A percentile compares a stretch with the other conserved stretches of the same genome.
phyloP scores from a whole-genome alignment of 257 asterid genomes.

The Sherardia arvensis region DNA sequence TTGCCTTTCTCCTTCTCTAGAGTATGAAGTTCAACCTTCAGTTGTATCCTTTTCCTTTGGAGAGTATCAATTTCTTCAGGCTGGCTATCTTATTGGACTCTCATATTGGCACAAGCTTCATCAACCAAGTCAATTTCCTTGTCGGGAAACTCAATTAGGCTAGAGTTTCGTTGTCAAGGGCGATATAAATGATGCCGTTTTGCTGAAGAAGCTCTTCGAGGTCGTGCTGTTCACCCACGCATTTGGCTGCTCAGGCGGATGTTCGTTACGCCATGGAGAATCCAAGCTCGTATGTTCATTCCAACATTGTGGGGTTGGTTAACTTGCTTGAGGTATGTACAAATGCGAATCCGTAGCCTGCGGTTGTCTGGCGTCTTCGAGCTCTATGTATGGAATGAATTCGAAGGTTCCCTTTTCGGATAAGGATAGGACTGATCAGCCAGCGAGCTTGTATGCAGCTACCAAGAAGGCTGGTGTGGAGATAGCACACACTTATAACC shows the following conservation, averaged over 20 bases:
- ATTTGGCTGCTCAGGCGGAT: constrained; percentile 96
- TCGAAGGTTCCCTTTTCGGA: constrained; percentile 88
- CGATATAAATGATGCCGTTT: constrained; percentile 58
- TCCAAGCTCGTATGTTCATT: constrained; percentile 90
- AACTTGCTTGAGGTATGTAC: constrained; percentile 81
- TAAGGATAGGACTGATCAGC: constrained; percentile 83
- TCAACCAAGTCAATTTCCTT: constrained; percentile 33
- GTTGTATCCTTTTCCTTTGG: constrained; percentile 25
- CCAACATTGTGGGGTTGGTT: constrained; percentile 93
- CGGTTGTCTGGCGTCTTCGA: constrained; percentile 94
- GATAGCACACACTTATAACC: constrained; percentile 89
- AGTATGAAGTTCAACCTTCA: constrained; percentile 25
- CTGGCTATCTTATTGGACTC: too few relatives aligned
- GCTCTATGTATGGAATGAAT: constrained; percentile 95
- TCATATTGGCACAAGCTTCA: too few relatives aligned
- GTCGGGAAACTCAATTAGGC: too few relatives aligned
- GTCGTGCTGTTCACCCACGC: constrained; percentile 86
- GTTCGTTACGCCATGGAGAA: constrained; percentile 97
- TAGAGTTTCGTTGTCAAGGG: constrained; percentile 91
- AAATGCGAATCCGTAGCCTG: constrained; percentile 78
- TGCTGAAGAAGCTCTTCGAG: constrained; percentile 68
- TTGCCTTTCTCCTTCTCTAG: constrained; percentile 32
- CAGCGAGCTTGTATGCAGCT: constrained; percentile 93
- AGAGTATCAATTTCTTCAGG: too few relatives aligned
- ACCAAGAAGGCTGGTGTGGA: constrained; percentile 97